Conservation (phyloP, 2,329 filamentous ascomycete genomes). For the Trichoderma brevicompactum region DNA sequence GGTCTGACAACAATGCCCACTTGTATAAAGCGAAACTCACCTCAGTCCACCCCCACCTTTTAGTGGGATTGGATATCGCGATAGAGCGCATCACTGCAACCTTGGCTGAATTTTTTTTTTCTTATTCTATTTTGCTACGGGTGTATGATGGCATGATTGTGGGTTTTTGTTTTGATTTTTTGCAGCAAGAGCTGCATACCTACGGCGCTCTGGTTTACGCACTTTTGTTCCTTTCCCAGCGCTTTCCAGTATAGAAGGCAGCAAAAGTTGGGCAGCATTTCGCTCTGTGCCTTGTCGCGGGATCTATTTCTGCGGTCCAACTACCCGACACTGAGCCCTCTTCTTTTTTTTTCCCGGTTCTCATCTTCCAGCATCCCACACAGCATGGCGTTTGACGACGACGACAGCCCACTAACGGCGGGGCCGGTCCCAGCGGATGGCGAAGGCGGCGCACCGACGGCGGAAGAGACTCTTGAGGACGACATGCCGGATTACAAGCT, state of each 20-base stretch:
- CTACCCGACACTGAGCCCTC: not conserved
- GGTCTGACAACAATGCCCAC: too few relatives aligned
- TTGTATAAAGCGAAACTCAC: not conserved
- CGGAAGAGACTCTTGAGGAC: conserved; percentile 71
- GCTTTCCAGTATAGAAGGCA: not conserved
- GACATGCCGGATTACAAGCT: conserved; percentile 87
- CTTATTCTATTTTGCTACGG: not conserved
- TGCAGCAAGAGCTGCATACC: not conserved
- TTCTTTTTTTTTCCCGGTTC: not conserved
- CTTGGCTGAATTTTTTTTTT: not conserved
- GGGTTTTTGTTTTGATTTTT: not conserved
- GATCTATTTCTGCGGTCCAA: not conserved
- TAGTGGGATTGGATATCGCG: not conserved
- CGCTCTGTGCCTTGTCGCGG: not conserved
- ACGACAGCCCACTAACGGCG: conserved; percentile 45
- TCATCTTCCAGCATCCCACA: not conserved
- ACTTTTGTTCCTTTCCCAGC: not conserved
- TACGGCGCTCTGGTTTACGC: not conserved
- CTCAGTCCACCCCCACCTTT: not conserved
- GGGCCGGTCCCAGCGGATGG: conserved; percentile 31
- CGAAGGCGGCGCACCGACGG: conserved; percentile 38
- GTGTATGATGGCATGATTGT: not conserved
- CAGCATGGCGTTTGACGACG: conserved; percentile 51
- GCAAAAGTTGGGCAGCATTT: conserved; percentile 2
- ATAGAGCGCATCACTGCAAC: not conserved